Percentiles rank a stretch among this genome's conserved stretches.
phyloP scores from a whole-genome alignment of 345 rosid species.

The Brassica incana region DNA sequence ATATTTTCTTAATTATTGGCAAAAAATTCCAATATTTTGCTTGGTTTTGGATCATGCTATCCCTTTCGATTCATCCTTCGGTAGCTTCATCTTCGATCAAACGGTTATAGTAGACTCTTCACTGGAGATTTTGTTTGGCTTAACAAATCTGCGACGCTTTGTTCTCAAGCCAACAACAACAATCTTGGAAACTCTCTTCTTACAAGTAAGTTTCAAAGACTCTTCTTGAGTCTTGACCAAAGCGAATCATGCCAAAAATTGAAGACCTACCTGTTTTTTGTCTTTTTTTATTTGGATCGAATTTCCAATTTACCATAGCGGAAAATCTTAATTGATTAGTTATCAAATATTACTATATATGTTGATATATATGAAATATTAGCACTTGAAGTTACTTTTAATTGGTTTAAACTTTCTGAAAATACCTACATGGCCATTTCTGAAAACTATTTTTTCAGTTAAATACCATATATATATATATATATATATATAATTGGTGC shows the following conservation, averaged over 20 bases:
- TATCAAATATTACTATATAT: neutral
- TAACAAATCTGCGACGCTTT: neutral
- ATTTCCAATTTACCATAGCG: neutral
- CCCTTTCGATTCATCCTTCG: conserved; percentile 80
- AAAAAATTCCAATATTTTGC: neutral
- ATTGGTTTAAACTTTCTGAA: neutral
- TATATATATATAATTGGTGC: neutral
- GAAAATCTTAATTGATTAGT: neutral
- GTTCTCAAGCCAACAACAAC: conserved; percentile 13
- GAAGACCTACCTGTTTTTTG: neutral
- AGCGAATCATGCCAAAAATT: neutral
- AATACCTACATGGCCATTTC: neutral
- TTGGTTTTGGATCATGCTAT: conserved; percentile 75
- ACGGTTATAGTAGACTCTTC: neutral
- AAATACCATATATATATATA: neutral
- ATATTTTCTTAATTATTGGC: neutral
- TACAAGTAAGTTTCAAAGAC: neutral
- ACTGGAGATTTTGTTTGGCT: neutral
- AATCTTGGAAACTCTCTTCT: neutral
- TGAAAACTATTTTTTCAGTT: neutral
- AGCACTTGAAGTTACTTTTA: neutral
- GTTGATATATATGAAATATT: neutral
- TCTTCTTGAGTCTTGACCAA: neutral
- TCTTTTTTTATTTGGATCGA: neutral
- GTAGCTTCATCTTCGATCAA: conserved; percentile 24